These are phyloP conservation scores for Paulownia fortunei DNA, from an alignment of 257 asterid genomes.

Conservation along the genomic window DNA sequence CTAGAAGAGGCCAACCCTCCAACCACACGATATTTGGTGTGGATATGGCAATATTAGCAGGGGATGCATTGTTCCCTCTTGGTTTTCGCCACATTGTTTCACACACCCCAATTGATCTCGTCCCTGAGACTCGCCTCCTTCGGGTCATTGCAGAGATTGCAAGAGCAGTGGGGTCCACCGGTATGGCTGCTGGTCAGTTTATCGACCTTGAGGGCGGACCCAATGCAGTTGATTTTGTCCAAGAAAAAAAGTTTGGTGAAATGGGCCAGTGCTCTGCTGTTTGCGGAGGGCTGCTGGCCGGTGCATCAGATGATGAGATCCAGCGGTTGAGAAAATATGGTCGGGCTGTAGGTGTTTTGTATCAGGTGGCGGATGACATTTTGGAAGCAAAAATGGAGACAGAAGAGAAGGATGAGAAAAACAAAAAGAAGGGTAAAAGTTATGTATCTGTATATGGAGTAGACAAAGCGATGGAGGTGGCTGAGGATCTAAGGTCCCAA, in stretches of 20 bases:
- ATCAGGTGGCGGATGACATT: conserved; percentile 72
- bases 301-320: conserved; percentile 94
- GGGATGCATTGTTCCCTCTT: conserved; percentile 94
- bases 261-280: conserved; percentile 97
- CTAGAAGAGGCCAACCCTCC: conserved; percentile 87
- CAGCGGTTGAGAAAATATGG: conserved; percentile 61
- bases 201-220: conserved; percentile 87
- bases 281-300: conserved; percentile 84
- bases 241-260: conserved; percentile 90
- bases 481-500: conserved; percentile 75
- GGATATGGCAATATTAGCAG: conserved; percentile 95
- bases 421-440: conserved; percentile 59
- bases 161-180: conserved; percentile 95
- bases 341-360: conserved; percentile 61
- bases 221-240: conserved; percentile 70
- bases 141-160: conserved; percentile 87
- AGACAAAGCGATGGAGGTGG: conserved; percentile 83
- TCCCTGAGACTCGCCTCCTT: conserved; percentile 73
- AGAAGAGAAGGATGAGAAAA: conserved; percentile 27
- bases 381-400: conserved; percentile 50
- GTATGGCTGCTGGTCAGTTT: conserved; percentile 97
- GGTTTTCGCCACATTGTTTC: conserved; percentile 93
- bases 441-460: conserved; percentile 85
- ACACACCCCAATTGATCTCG: conserved; percentile 79
- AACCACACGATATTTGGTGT: conserved; percentile 88